Evolutionary conservation across 495 filamentous ascomycete species (phyloP), one percentile per base, ranked within the genome.

Genomic region (Aspergillus saccharolyticus): DNA sequence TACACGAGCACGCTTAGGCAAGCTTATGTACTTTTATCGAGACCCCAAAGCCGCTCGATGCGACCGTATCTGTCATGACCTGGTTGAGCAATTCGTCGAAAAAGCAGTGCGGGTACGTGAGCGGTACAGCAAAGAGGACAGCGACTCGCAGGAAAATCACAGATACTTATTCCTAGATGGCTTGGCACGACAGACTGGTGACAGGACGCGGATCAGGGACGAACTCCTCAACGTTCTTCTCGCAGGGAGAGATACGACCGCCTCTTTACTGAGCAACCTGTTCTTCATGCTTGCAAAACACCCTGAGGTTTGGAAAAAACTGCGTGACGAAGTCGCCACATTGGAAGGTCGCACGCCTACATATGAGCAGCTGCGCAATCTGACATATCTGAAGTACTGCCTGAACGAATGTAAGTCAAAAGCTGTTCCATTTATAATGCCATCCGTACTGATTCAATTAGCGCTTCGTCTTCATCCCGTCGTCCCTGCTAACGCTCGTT

Each of bases 371-470:
- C 72, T 93, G 86, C 15, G 89, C 84, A 61, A 90, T 89, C 14
- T 85, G 81, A 19, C 87, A 60, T 67, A 91, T 85, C 87, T 89
- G 86, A 74, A 88, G 88, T 53, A 89, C 83, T 33, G 91, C 74
- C 56, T 65, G 12, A 63, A 57, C 30, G 62, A 63, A 54, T 46
- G 59, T 54, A 46, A 61, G 55, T 30, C 47, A 15, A 14, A 19
- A 8, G 8, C 18, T 12, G 21, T 24, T 18, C 17, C 0, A 42
- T 17, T 6, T 20, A 12, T 46, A n/a, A 1, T 9, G 42, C 14
- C 10, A 16, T 10, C 1, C 16, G 22, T 24, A 46, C 53, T 59
- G 46, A 62, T 42, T 46, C 15, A 16, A 14, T 6, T 54, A 72
- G 70, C 62, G 8, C 74, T 78, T 17, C 84, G 89, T 16, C 75